Percentiles rank a stretch among this genome's conserved stretches.
Conservation (phyloP, 495 filamentous ascomycete genomes). For the Neurospora pannonica region DNA sequence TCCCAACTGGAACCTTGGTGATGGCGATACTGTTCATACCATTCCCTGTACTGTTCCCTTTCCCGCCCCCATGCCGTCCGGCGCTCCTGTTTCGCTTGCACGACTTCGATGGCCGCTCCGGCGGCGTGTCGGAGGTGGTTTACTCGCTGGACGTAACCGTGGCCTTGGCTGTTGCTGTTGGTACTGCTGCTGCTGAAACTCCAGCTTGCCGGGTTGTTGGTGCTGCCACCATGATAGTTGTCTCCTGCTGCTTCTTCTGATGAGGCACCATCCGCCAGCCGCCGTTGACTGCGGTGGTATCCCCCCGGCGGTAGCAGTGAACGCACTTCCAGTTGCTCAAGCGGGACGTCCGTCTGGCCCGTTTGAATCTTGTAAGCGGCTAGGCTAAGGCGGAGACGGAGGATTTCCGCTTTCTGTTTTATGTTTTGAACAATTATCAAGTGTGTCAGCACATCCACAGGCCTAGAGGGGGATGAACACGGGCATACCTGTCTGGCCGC, state of each 20-base stretch:
- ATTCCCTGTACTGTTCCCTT: neutral
- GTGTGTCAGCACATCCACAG: neutral
- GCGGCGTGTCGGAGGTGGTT: neutral
- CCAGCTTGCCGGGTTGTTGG: neutral
- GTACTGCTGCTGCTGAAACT: neutral
- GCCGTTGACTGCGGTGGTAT: neutral
- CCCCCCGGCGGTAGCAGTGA: constrained; percentile 7
- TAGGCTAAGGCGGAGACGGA: constrained; percentile 41
- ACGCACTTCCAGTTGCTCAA: constrained; percentile 29
- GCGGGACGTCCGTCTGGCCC: constrained; percentile 39
- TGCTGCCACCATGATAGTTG: neutral
- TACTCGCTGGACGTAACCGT: neutral
- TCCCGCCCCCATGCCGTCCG: neutral
- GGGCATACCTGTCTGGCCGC: neutral
- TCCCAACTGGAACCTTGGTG: neutral
- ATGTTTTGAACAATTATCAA: neutral
- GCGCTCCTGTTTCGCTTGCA: neutral
- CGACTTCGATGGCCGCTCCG: neutral
- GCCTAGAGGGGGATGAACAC: neutral
- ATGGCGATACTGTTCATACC: neutral
- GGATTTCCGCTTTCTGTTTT: constrained; percentile 37
- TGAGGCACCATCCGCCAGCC: neutral
- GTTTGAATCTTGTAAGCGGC: constrained; percentile 46
- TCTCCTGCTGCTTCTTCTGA: neutral
- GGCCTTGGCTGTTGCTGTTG: neutral